Conservation (phyloP, 176 grass and related monocot species). For the Zea luxurians region DNA sequence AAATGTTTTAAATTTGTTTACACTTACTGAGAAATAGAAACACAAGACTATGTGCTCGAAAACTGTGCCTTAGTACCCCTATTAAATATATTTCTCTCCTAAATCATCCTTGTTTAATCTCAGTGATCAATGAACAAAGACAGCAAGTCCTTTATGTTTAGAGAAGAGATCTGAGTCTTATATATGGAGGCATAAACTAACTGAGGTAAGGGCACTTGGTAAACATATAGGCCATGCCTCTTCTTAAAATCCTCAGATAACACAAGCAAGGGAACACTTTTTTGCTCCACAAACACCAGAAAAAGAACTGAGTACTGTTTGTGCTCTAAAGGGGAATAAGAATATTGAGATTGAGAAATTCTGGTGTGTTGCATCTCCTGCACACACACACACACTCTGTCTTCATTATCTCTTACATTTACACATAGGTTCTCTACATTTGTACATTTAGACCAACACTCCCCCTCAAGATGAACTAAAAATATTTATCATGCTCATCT, state of each 20-base stretch:
- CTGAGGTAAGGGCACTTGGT: not conserved
- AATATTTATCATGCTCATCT: too few species aligned
- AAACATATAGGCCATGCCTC: not conserved
- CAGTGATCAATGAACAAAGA: constrained; percentile 7
- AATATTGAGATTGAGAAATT: too few species aligned
- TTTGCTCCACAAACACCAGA: not conserved
- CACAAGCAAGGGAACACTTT: not conserved
- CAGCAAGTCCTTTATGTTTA: not conserved
- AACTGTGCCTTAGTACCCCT: not conserved
- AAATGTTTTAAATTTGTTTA: not conserved
- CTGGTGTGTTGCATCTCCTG: too few species aligned
- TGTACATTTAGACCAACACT: too few species aligned
- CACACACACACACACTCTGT: too few species aligned
- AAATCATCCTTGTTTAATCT: constrained; percentile 3
- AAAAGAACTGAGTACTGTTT: not conserved
- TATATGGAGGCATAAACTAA: constrained; percentile 1
- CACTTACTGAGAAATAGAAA: not conserved
- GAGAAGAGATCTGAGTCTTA: not conserved
- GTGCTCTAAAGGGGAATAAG: constrained; percentile 10
- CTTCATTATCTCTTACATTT: too few species aligned
- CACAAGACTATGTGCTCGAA: not conserved
- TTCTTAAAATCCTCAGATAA: constrained; percentile 3
- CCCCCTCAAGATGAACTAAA: too few species aligned
- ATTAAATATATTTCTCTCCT: not conserved
- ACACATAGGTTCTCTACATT: too few species aligned